Conservation (phyloP, 1,284 basidiomycete species). For the Microbotryomycetes sp. region DNA sequence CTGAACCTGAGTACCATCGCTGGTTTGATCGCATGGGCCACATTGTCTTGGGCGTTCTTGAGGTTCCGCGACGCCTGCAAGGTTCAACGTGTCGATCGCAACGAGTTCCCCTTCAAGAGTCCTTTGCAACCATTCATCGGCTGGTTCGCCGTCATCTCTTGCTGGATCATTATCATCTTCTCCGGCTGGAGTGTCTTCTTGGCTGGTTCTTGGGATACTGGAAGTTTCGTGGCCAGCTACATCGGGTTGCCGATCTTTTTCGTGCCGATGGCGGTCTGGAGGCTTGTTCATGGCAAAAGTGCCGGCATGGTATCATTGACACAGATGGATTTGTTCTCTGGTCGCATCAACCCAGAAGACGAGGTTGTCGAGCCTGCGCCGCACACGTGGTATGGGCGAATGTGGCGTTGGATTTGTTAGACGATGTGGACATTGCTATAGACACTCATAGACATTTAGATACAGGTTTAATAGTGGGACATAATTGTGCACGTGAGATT, state of each 20-base stretch:
- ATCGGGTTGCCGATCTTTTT: conserved; percentile 25
- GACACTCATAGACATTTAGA: no score
- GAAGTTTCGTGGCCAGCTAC: conserved; percentile 26
- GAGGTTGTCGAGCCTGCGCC: conserved; percentile 8
- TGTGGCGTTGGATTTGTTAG: conserved; percentile 25
- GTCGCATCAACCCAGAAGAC: conserved; percentile 16
- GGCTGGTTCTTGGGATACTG: conserved; percentile 27
- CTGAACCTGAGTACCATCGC: conserved; percentile 39
- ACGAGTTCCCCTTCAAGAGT: conserved; percentile 36
- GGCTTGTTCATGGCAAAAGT: not conserved
- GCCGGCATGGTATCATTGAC: conserved; percentile 7
- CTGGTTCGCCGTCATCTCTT: conserved; percentile 22
- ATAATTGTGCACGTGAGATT: no score
- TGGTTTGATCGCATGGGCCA: conserved; percentile 33
- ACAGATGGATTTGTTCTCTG: conserved; percentile 23
- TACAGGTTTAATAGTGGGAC: no score
- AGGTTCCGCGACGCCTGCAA: conserved; percentile 42
- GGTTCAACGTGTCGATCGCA: conserved; percentile 37
- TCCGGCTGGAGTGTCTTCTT: conserved; percentile 34
- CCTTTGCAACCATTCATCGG: conserved; percentile 40
- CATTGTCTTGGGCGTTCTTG: conserved; percentile 33
- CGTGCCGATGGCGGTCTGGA: conserved; percentile 20
- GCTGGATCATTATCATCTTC: conserved; percentile 29
- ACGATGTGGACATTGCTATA: no score
- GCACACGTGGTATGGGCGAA: conserved; percentile 9